A percentile compares a stretch with the other conserved stretches of the same genome.
Evolutionary conservation across 371 early-diverging fungal genomes (phyloP).

Genomic region (Mucor saturninus): DNA sequence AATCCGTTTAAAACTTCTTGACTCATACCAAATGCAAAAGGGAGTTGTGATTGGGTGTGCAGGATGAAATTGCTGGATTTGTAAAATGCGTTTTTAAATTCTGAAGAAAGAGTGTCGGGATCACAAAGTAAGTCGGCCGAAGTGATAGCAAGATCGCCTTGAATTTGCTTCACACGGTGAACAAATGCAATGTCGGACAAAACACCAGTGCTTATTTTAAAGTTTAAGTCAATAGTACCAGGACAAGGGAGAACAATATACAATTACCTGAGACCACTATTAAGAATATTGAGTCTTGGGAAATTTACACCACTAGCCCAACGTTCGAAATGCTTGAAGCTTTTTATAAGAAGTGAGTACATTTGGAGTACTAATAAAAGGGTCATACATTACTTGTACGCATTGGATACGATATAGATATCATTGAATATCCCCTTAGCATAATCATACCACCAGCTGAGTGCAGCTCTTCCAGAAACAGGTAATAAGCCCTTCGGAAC

Average conservation of each 20-base stretch:
- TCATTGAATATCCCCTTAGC: constrained; percentile 26
- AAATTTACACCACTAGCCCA: constrained; percentile 48
- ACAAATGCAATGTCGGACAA: constrained; percentile 46
- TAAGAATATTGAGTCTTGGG: constrained; percentile 42
- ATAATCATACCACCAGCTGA: constrained; percentile 47
- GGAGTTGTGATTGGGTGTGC: background rate
- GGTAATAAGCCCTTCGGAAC: constrained; percentile 50
- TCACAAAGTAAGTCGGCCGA: constrained; percentile 38
- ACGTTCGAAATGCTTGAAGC: constrained; percentile 53
- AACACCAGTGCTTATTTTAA: constrained; percentile 33
- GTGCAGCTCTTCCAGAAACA: constrained; percentile 46
- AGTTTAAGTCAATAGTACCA: background rate
- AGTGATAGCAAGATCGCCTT: constrained; percentile 29
- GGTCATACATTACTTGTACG: constrained; percentile 44
- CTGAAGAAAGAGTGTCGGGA: background rate
- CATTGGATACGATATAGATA: constrained; percentile 48
- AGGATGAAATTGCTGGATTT: constrained; percentile 5
- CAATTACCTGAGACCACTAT: constrained; percentile 48
- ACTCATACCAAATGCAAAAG: constrained; percentile 24
- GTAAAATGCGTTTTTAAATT: background rate
- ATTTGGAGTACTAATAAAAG: background rate
- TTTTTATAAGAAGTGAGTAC: constrained; percentile 10
- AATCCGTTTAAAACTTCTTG: constrained; percentile 8
- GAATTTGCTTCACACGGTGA: constrained; percentile 39
- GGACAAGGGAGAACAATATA: background rate